Base-by-base conservation (phyloP, 2,329 filamentous ascomycete genomes). In the Penicillium hesseltinei region DNA sequence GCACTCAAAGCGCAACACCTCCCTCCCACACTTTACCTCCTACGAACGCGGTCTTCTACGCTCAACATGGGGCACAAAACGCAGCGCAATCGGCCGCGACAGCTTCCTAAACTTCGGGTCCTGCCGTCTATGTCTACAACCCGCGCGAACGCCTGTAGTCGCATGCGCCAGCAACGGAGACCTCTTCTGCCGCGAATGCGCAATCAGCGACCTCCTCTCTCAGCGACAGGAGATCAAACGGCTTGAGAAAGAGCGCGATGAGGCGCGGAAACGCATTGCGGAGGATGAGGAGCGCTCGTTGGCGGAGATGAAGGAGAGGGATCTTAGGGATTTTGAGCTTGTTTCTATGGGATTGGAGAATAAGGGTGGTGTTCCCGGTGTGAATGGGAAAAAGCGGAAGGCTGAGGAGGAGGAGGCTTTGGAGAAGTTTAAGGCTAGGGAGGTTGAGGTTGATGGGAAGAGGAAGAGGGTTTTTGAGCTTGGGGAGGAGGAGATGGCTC, bases 141-240 rank as follows among this genome's bases (percentile, higher is more conserved):
- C 88, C 8, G 89, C 92, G 21, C 84, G 88, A 31, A 85, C 91
- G 46, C 92, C 94, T 0, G 92, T 97, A 25, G 91, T 97, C 36
- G 87, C 91, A 23, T 97, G 93, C 74, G 80, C 84, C 3, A 75
- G 76, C 2, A 84, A 87, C 62, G 93, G 93, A 60, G 92, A 97
- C 74, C 81, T 99, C 15, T 97, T 97, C 78, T 99, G 93, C 74
- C 87, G 91, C 66, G 94, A 97, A 78, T 99, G 93, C 77, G 92
- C 92, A 9, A 84, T 97, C 52, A 87, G 81, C 65, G 96, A 97
- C 68, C 86, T 99, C n/a, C 81, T 97, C 1, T 84, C 91, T 1
- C 93, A 99, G 75, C 88, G 91, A 66, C 90, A 92, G 77, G 94
- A 97, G 71, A 92, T 96, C 62, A 94, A 92, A 72, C 85, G 94